Percentiles rank a stretch among this genome's conserved stretches.
Evolutionary conservation across 768 basidiomycete genomes (phyloP).

Genomic region (Panellus pusillus): DNA sequence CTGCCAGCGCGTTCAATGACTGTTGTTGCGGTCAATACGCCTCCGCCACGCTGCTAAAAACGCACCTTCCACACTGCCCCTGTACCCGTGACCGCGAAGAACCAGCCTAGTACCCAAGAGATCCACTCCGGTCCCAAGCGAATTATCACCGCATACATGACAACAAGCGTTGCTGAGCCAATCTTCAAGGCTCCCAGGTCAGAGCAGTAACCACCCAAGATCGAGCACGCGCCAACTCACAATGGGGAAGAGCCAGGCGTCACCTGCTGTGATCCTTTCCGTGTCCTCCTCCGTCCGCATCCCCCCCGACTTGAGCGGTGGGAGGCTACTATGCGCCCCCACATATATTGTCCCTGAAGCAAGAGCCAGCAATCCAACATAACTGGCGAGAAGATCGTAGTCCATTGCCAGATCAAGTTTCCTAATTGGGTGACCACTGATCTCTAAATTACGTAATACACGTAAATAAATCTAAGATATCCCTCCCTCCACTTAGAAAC

Average conservation of each 20-base stretch:
- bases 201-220: not conserved
- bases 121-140: constrained; percentile 82
- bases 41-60: constrained; percentile 10
- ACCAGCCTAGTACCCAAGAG: constrained; percentile 77
- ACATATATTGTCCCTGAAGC: constrained; percentile 68
- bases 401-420: constrained; percentile 26
- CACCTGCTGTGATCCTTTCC: constrained; percentile 61
- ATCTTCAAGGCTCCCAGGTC: constrained; percentile 39
- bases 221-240: constrained; percentile 40
- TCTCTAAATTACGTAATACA: not conserved
- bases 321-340: constrained; percentile 68
- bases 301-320: constrained; percentile 25
- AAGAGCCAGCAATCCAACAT: constrained; percentile 64
- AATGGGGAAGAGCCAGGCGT: constrained; percentile 77
- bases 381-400: constrained; percentile 66
- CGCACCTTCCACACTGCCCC: constrained; percentile 71
- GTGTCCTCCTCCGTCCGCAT: constrained; percentile 48
- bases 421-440: too few relatives aligned
- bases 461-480: constrained; percentile 7
- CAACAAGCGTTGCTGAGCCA: constrained; percentile 68
- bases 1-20: constrained; percentile 53
- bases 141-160: constrained; percentile 69
- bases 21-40: constrained; percentile 25
- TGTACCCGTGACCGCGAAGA: constrained; percentile 65
- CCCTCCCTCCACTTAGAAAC: too few relatives aligned